phyloP scores from a whole-genome alignment of 352 stramenopile genomes.

The Phytophthora pisi region DNA sequence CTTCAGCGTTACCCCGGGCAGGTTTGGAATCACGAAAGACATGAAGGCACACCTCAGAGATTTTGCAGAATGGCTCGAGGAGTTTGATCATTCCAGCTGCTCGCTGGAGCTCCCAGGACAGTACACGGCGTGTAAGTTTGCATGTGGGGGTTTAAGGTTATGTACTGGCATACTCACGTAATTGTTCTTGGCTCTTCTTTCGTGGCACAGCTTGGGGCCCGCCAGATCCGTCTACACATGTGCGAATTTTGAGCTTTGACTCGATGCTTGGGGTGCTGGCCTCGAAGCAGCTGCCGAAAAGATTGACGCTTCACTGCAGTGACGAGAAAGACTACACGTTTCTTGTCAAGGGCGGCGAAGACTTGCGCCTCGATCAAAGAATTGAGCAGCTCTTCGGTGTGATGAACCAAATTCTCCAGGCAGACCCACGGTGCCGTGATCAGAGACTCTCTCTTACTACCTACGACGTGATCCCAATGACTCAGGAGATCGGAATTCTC shows the following conservation, averaged over 20 bases:
- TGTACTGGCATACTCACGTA: neutral
- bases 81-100: slow-evolving; percentile 78
- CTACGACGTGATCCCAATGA: slow-evolving; percentile 91
- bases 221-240: slow-evolving; percentile 65
- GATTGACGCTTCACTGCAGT: slow-evolving; percentile 80
- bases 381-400: slow-evolving; percentile 93
- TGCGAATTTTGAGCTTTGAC: slow-evolving; percentile 77
- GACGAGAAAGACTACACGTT: slow-evolving; percentile 87
- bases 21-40: slow-evolving; percentile 76
- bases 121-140: slow-evolving; percentile 68
- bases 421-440: slow-evolving; percentile 67
- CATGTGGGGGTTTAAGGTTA: neutral
- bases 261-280: slow-evolving; percentile 77
- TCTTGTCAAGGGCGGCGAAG: slow-evolving; percentile 92
- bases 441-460: slow-evolving; percentile 69
- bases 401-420: slow-evolving; percentile 90
- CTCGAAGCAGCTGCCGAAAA: slow-evolving; percentile 88
- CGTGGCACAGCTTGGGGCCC: slow-evolving; percentile 67
- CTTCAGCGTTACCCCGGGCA: slow-evolving; percentile 75
- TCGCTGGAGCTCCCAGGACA: slow-evolving; percentile 81
- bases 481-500: slow-evolving; percentile 81
- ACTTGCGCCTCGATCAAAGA: slow-evolving; percentile 90
- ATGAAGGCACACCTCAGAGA: slow-evolving; percentile 82
- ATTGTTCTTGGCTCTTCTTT: neutral
- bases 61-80: slow-evolving; percentile 87